These are phyloP conservation scores for Furcasterigmium furcatum DNA, from an alignment of 2,329 filamentous ascomycete species.

Conservation along the genomic window DNA sequence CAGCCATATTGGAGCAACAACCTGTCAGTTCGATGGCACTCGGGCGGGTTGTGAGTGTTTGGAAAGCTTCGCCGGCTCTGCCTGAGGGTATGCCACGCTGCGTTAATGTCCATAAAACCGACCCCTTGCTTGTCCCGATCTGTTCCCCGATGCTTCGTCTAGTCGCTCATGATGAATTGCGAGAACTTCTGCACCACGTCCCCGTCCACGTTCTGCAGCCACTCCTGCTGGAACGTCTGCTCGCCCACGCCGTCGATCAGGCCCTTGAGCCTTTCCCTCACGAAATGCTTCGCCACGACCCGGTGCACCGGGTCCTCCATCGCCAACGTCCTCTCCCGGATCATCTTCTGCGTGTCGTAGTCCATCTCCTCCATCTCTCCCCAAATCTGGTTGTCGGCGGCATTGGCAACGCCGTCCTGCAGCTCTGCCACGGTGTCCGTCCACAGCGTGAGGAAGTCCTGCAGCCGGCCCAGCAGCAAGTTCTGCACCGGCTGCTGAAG, in stretches of 20 bases:
- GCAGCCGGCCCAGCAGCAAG: conserved; percentile 58
- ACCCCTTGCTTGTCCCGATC: no score
- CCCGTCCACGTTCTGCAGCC: conserved; percentile 71
- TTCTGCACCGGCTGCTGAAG: conserved; percentile 54
- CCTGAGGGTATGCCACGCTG: neutral
- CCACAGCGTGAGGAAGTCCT: conserved; percentile 76
- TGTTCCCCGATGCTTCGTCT: neutral
- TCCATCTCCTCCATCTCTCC: conserved; percentile 37
- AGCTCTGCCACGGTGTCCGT: conserved; percentile 66
- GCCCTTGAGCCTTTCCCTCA: conserved; percentile 57
- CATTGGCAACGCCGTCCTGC: conserved; percentile 54
- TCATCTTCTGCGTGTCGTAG: conserved; percentile 54
- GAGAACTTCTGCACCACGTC: conserved; percentile 66
- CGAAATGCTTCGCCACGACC: conserved; percentile 61
- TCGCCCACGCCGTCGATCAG: conserved; percentile 63
- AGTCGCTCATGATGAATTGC: conserved; percentile 1
- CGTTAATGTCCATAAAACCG: neutral
- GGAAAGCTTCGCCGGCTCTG: no score
- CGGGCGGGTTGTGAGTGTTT: no score
- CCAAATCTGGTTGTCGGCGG: conserved; percentile 50
- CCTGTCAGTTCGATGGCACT: no score
- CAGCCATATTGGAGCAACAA: no score
- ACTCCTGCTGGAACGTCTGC: conserved; percentile 63
- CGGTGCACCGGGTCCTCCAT: conserved; percentile 65
- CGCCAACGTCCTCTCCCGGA: conserved; percentile 49